Evolutionary conservation across 805 yeast genomes (phyloP), one percentile per base, ranked within the genome.

Genomic region (Candida nanaspora): DNA sequence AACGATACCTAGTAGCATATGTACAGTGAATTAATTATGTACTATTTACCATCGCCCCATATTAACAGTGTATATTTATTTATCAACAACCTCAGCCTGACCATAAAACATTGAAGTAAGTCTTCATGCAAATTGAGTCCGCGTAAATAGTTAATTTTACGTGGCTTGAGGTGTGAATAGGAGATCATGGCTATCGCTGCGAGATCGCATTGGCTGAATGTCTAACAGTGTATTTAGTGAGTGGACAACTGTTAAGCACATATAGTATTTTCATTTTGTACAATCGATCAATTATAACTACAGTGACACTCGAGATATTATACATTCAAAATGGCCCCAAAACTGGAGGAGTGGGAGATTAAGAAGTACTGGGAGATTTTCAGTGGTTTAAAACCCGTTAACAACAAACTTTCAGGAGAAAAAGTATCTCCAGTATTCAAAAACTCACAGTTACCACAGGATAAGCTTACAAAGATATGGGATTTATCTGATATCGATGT

Each of bases 291-390:
- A 23, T 23, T 18, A 31, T 16, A 11, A 18, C 8, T 30, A 30
- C 16, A 7, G 7, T 6, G 16, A 4, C n/a, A 6, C 6, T n/a
- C n/a, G 7, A 30, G 20, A 7, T 11, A 6, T 11, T 15, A 30
- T 15, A 15, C 11, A 6, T 30, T 19, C 23, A 35, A 35, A 20
- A 35, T 35, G 38, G 38, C 59, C 61, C 88, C 91, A 21, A 79
- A 84, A 46, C 65, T 88, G 45, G 96, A 87, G 61, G 93, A 88
- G 52, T 88, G 95, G 84, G 98, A 93, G 64, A 88, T 89, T 53
- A 84, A 88, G 56, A 91, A 91, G 66, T 93, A 88, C 70, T 93
- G 98, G 98, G 95, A 93, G 63, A 89, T 93, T 36, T 93, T 93
- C 69, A 79, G 82, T 48, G 95, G 96, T 13, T 75, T 93, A 53